Evolutionary conservation across 1,139 yeast genomes (phyloP), one percentile per base, ranked within the genome.

Genomic region (Suhomyces yuchorum): DNA sequence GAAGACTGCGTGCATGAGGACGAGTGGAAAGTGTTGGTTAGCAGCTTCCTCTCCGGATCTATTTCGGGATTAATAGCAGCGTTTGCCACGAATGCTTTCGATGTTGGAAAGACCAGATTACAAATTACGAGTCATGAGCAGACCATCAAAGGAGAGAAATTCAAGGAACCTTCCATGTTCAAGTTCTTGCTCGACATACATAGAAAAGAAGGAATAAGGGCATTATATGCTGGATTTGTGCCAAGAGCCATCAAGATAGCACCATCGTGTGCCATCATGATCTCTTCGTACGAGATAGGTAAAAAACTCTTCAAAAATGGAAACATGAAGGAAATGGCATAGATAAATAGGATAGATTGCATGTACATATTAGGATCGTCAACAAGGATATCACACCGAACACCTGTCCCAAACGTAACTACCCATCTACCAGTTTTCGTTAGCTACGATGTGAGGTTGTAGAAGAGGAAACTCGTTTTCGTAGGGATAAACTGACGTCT

Each of bases 231-330:
- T 35, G 99, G 99, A 0, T 71, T 91, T 37, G 75, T 82, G 2
- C 98, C 98, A 0, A 77, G 99, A 55, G 80, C 93, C 8, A 71
- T 92, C 65, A 93, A 93, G 62, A 87, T 93, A 37, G 97, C 97
- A 0, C 99, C 99, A 3, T 87, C 97, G 11, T 93, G 99, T 77
- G 99, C 99, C 2, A 93, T 93, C 34, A 95, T 93, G 99, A 92
- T 93, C 44, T 89, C 98, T 2, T 87, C 96, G 39, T 93, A 93
- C 65, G 99, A 93, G 65, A 74, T 92, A 44, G 89, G 96, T 28
- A 95, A 95, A 66, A 81, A 80, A 58, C 70, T 86, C 36, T 81
- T 86, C 60, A 67, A 60, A 42, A 60, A 60, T 44, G 69, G 53
- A 12, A 56, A 59, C 37, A 43, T 35, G 39, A 30, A 30, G 35